Conservation (phyloP, 2,329 filamentous ascomycete species). For the Ceratocystis cubensis region DNA sequence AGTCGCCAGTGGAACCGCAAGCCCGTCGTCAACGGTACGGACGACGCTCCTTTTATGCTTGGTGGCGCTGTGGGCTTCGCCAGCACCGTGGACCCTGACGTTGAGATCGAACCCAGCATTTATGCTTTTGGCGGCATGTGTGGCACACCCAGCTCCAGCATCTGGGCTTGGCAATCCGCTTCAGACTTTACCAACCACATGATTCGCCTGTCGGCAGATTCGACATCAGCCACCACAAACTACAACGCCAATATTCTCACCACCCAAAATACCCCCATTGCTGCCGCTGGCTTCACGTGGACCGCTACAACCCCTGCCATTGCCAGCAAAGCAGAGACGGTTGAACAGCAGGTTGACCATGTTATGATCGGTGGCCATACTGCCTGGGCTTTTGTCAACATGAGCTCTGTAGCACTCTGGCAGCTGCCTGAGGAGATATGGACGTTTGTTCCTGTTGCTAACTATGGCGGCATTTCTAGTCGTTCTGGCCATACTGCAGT, state of each 20-base stretch:
- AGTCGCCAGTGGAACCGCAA: constrained; percentile 25
- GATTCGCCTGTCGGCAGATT: constrained; percentile 41
- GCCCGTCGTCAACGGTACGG: constrained; percentile 20
- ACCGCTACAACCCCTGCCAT: constrained; percentile 60
- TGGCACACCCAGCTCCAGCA: constrained; percentile 19
- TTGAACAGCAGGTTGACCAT: constrained; percentile 64
- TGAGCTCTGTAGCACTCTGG: constrained; percentile 81
- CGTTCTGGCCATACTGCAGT: constrained; percentile 82
- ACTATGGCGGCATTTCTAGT: constrained; percentile 47
- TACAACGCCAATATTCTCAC: constrained; percentile 17
- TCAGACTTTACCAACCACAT: constrained; percentile 74
- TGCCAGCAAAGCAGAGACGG: constrained; percentile 50
- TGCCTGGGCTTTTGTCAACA: constrained; percentile 73
- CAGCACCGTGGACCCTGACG: constrained; percentile 38
- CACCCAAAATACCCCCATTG: constrained; percentile 35
- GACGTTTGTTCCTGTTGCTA: constrained; percentile 52
- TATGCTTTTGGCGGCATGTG: constrained; percentile 92
- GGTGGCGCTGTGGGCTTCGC: constrained; percentile 55
- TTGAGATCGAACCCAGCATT: constrained; percentile 35
- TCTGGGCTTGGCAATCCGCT: constrained; percentile 50
- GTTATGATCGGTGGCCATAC: constrained; percentile 81
- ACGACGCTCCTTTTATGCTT: constrained; percentile 36
- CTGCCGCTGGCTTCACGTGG: constrained; percentile 78
- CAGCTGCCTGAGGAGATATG: constrained; percentile 76
- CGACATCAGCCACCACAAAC: constrained; percentile 31